Base-by-base conservation (phyloP, 2,329 filamentous ascomycete species). In the Colletotrichum orchidophilum region DNA sequence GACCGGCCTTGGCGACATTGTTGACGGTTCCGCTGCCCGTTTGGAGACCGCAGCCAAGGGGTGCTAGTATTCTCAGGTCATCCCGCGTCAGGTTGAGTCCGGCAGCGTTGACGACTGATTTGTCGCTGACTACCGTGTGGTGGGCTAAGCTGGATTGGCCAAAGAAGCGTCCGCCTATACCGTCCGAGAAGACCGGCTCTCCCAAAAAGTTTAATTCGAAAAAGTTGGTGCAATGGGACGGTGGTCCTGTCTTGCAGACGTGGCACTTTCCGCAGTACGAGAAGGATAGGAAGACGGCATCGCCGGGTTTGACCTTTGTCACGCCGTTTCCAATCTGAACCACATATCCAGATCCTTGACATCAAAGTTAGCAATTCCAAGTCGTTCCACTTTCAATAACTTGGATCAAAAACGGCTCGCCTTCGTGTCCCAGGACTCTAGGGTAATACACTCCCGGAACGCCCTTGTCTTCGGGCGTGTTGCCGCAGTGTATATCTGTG, bases 391-490 rank as follows among this genome's bases (percentile, higher is more conserved):
- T 5, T 8, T 18, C 15, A 11, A n/a, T n/a, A n/a, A 24, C 1
- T 27, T 12, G 3, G 21, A 12, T 11, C 7, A 13, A 26, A 21
- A 4, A 24, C 55, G 21, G 24, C 27, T 35, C 66, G 82, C 87
- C 87, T 80, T 89, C 87, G 72, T 90, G 87, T 3, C 87, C 87
- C 18, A 88, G 77, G 1, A 89, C 81, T 13, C 76, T 11, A 77
- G 80, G 69, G 21, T 71, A 71, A n/a, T 69, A 71, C 5, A 71
- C 69, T 13, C 64, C 69, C 4, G 69, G 69, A 24, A 71, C 69
- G 5, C 69, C 64, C 3, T 57, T 39, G 15, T 71, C 59, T 13
- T 54, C 64, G 2, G 55, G 67, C 0, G 75, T 78, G 9, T 82
- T 80, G 2, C 83, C 85, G 62, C 87, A 82, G 31, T 84, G 77